Percentiles rank a stretch among this genome's conserved stretches.
These are phyloP conservation scores for Anastatica hierochuntica DNA, from an alignment of 345 rosid species.

Conservation along the genomic window DNA sequence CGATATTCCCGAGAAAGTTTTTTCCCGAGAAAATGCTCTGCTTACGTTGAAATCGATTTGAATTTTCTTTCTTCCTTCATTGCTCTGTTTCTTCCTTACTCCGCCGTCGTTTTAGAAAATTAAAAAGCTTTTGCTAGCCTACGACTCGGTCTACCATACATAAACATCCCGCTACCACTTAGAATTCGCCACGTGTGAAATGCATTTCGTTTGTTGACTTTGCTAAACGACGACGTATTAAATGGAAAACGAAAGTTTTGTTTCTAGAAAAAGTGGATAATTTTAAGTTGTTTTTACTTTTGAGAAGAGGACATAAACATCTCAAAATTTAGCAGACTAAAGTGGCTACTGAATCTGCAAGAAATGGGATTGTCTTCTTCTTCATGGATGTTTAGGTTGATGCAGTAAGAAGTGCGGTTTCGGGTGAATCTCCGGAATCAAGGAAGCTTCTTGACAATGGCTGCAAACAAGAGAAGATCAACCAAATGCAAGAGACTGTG, in stretches of 20 bases:
- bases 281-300: not conserved
- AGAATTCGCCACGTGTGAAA: not conserved
- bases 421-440: slow-evolving; percentile 43
- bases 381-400: slow-evolving; percentile 16
- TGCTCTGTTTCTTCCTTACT: slow-evolving; percentile 1
- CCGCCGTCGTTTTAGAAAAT: not conserved
- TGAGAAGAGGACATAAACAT: not conserved
- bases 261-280: too few relatives aligned
- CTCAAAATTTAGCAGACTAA: slow-evolving; percentile 3
- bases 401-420: slow-evolving; percentile 39
- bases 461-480: slow-evolving; percentile 33
- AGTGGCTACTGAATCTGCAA: too few relatives aligned
- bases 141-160: not conserved
- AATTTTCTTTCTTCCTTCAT: slow-evolving; percentile 2
- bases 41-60: slow-evolving; percentile 8
- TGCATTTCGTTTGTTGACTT: too few relatives aligned
- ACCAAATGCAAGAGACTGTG: slow-evolving; percentile 1
- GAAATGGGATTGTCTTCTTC: not conserved
- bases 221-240: too few relatives aligned
- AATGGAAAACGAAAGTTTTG: too few relatives aligned
- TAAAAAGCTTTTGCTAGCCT: not conserved
- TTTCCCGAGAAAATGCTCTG: too few relatives aligned
- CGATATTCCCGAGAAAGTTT: slow-evolving; percentile 38
- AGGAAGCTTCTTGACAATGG: slow-evolving; percentile 57
- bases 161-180: not conserved